Evolutionary conservation across 1,284 basidiomycete species (phyloP).

Genomic region (Ustilago curta): DNA sequence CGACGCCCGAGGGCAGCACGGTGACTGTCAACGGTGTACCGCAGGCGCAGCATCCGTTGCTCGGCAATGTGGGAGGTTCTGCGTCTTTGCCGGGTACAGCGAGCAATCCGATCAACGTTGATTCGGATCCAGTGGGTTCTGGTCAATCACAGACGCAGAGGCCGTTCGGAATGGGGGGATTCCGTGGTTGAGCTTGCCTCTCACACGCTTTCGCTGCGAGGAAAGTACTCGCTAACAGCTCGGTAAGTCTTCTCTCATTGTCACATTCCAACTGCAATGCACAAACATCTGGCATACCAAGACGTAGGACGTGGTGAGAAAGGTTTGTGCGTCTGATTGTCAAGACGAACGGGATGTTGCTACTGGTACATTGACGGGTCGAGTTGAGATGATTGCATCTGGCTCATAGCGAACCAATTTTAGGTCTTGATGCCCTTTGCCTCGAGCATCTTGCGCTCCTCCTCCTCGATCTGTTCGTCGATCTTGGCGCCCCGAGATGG

Average conservation of each 20-base stretch:
- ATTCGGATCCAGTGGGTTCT: slow-evolving; percentile 15
- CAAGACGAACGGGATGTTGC: slow-evolving; percentile 3
- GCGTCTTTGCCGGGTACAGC: slow-evolving; percentile 13
- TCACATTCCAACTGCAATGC: not conserved
- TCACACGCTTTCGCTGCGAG: not conserved
- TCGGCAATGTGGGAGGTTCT: slow-evolving; percentile 9
- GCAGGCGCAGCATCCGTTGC: slow-evolving; percentile 45
- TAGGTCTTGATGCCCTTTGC: slow-evolving; percentile 58
- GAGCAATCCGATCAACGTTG: slow-evolving; percentile 37
- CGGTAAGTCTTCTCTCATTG: not conserved
- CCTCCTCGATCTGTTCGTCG: slow-evolving; percentile 75
- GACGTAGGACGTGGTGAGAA: not conserved
- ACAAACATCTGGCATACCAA: not conserved
- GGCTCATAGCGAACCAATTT: not conserved
- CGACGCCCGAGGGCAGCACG: slow-evolving; percentile 55
- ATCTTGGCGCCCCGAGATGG: slow-evolving; percentile 76
- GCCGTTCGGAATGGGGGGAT: slow-evolving; percentile 4
- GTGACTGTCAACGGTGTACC: slow-evolving; percentile 60
- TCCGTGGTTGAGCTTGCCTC: not conserved
- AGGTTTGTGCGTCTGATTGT: not conserved
- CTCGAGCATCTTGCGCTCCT: slow-evolving; percentile 66
- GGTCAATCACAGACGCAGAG: not conserved
- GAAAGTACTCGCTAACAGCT: not conserved
- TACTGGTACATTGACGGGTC: slow-evolving; percentile 8
- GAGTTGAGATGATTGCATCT: not conserved